These are phyloP conservation scores for Uronychia setigera DNA, from an alignment of 73 alveolate species.

Conservation along the genomic window DNA sequence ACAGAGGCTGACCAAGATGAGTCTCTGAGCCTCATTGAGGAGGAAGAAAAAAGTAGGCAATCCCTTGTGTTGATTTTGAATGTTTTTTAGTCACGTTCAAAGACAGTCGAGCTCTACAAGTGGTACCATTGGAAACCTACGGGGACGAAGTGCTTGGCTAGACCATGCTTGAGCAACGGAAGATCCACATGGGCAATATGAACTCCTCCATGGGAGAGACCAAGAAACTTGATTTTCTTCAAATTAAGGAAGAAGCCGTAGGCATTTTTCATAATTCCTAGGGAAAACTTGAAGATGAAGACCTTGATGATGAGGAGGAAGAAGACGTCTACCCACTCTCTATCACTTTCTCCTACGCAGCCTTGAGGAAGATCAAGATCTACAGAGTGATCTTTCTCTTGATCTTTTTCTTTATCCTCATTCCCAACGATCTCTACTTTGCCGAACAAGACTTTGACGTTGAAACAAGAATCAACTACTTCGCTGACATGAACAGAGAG, in stretches of 20 bases:
- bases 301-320: background rate
- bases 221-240: background rate
- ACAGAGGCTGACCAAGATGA: no score
- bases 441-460: background rate
- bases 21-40: no score
- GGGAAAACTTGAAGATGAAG: background rate
- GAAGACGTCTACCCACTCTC: conserved; percentile 16
- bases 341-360: background rate
- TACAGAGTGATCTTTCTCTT: background rate
- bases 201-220: background rate
- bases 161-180: no score
- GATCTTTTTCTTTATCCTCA: background rate
- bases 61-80: no score
- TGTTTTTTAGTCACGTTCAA: no score
- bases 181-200: no score
- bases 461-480: background rate
- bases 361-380: background rate
- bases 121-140: no score
- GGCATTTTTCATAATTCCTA: background rate
- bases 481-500: background rate
- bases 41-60: no score
- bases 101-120: no score
- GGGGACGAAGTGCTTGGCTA: no score
- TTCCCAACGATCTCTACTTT: conserved; percentile 6
- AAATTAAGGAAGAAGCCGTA: background rate